phyloP scores from a whole-genome alignment of 768 basidiomycete genomes.

The Podaxis sp. region DNA sequence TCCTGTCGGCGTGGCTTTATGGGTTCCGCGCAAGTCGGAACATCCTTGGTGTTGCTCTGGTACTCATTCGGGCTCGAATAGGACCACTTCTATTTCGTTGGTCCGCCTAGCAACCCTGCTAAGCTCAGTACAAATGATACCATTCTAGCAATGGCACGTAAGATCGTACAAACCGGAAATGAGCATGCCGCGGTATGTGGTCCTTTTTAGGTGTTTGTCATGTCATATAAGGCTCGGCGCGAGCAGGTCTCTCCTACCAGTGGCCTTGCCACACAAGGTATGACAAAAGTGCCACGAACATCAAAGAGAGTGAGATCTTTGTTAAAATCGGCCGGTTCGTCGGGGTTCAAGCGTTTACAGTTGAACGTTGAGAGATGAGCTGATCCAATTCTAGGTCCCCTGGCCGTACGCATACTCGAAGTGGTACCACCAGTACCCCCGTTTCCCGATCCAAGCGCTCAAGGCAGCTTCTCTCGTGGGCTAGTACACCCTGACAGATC shows the following conservation, averaged over 20 bases:
- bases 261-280: conserved; percentile 38
- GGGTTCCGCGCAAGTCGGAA: conserved; percentile 37
- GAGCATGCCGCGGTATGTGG: conserved; percentile 31
- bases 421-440: conserved; percentile 58
- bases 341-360: background rate
- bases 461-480: conserved; percentile 39
- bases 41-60: background rate
- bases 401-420: conserved; percentile 48
- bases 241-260: conserved; percentile 23
- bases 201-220: background rate
- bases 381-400: conserved; percentile 34
- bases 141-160: conserved; percentile 41
- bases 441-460: conserved; percentile 47
- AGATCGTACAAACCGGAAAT: conserved; percentile 41
- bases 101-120: conserved; percentile 44
- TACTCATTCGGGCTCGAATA: conserved; percentile 15
- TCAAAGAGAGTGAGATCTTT: conserved; percentile 50
- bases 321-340: conserved; percentile 41
- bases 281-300: conserved; percentile 57
- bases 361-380: background rate
- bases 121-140: conserved; percentile 26
- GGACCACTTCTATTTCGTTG: conserved; percentile 51
- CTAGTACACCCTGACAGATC: conserved; percentile 53
- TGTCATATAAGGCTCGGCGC: conserved; percentile 1
- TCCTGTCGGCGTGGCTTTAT: conserved; percentile 31